These are phyloP conservation scores for Physcia stellaris DNA, from an alignment of 495 filamentous ascomycete genomes.

Conservation along the genomic window DNA sequence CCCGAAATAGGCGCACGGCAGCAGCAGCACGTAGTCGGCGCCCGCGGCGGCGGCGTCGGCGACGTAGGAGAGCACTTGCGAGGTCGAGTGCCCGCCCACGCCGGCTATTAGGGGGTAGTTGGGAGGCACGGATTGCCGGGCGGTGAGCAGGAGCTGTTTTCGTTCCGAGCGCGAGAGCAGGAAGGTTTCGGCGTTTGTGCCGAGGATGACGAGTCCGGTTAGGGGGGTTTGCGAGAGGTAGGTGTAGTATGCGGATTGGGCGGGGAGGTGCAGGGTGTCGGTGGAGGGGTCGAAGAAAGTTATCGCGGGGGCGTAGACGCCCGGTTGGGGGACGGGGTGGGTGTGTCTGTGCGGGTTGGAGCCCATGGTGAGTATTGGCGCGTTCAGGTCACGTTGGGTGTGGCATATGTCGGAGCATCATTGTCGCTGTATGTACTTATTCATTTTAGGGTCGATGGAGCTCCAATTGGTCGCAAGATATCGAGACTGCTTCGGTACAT, in stretches of 20 bases:
- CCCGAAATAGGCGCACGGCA: slow-evolving; percentile 54
- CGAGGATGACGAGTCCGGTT: slow-evolving; percentile 44
- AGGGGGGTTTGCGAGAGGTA: slow-evolving; percentile 42
- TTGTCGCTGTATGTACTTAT: too few species aligned
- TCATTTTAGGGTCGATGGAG: too few species aligned
- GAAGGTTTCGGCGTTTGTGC: slow-evolving; percentile 55
- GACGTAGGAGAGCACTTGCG: slow-evolving; percentile 45
- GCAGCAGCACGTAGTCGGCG: slow-evolving; percentile 45
- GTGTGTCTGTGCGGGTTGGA: slow-evolving; percentile 2
- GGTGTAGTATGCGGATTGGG: slow-evolving; percentile 38
- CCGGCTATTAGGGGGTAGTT: slow-evolving; percentile 48
- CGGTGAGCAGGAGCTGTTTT: slow-evolving; percentile 31
- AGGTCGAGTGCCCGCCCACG: slow-evolving; percentile 48
- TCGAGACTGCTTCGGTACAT: too few species aligned
- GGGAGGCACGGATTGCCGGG: slow-evolving; percentile 36
- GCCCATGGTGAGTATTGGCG: too few species aligned
- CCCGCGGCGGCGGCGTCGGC: slow-evolving; percentile 42
- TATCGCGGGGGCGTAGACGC: slow-evolving; percentile 30
- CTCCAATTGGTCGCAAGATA: too few species aligned
- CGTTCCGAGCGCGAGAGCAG: slow-evolving; percentile 50
- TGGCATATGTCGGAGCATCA: background rate
- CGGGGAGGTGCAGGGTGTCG: slow-evolving; percentile 34
- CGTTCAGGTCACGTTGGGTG: background rate
- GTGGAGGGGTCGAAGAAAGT: slow-evolving; percentile 41
- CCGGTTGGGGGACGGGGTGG: slow-evolving; percentile 24